Base-by-base conservation (phyloP, 139 green algal genomes). In the Picochlorum costavermella region DNA sequence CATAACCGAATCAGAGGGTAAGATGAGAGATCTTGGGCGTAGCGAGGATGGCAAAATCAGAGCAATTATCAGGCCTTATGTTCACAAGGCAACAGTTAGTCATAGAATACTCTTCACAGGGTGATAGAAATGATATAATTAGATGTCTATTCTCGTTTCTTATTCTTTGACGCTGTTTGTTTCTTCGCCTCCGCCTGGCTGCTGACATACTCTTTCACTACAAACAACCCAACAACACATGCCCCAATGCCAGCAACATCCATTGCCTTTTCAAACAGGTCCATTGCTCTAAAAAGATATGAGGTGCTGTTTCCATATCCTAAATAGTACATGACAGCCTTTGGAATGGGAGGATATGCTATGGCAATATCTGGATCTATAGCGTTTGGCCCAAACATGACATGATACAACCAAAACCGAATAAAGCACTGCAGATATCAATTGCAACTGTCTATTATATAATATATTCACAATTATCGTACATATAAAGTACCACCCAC, bases 401-500 rank as follows among this genome's bases (percentile, higher is more conserved):
- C 25, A 51, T 64, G 58, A 51, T 64, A 64, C 40, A 64, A 29
- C 58, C 58, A 64, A 64, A 64, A 64, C 20, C 20, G 57, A n/a
- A 64, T 17, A 12, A 64, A 64, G 25, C 58, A 64, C 58, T 64
- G 58, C 58, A 64, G 13, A n/a, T 11, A 64, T 14, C 49, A 56
- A 56, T 20, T 28, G 17, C 13, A 6, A 16, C 17, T 56, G 6
- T 28, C 11, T 29, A 20, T 20, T 28, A 28, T 20, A 16, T 28
- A 25, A 20, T 16, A 28, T 28, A 17, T 10, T 12, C 10, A 17
- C 43, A 53, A 3, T 4, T 57, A 51, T n/a, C 12, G 16, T 57
- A 29, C 10, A 28, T 25, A 5, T 56, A 12, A 64, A 64, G 8
- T 17, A 64, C 10, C 10, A 63, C 58, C 56, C 23, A 51, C 58